These are phyloP conservation scores for Ambrosiella xylebori DNA, from an alignment of 2,329 filamentous ascomycete species.

Conservation along the genomic window DNA sequence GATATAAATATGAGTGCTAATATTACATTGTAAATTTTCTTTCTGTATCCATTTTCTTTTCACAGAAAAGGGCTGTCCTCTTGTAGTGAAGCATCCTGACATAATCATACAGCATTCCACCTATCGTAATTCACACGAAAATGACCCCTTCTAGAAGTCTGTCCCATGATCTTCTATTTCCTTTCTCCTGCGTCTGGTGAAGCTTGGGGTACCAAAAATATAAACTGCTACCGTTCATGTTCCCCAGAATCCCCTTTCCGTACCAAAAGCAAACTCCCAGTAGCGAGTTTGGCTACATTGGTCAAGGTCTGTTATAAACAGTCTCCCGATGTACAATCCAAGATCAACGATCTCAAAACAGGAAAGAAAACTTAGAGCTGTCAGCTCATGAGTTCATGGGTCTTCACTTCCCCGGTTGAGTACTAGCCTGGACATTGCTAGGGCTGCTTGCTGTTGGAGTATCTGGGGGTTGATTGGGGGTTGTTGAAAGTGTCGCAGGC, in stretches of 20 bases:
- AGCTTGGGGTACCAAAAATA: not conserved
- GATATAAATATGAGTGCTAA: too few relatives aligned
- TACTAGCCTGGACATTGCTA: conserved; percentile 17
- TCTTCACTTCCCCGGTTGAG: not conserved
- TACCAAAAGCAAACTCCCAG: not conserved
- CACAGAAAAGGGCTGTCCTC: not conserved
- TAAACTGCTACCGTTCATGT: not conserved
- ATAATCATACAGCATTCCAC: too few relatives aligned
- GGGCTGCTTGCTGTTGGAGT: not conserved
- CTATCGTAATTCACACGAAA: too few relatives aligned
- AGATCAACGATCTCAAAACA: too few relatives aligned
- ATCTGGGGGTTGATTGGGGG: not conserved
- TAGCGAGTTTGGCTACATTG: not conserved
- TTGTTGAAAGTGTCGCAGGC: not conserved
- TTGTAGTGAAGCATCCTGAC: too few relatives aligned
- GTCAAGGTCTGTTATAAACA: not conserved
- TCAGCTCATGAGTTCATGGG: not conserved
- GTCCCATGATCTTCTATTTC: not conserved
- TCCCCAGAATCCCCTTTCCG: not conserved
- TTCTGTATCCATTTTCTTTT: not conserved
- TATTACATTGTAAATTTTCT: too few relatives aligned
- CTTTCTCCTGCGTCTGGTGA: not conserved
- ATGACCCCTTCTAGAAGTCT: too few relatives aligned
- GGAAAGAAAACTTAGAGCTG: too few relatives aligned
- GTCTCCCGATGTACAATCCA: too few relatives aligned